Evolutionary conservation across 2,329 filamentous ascomycete genomes (phyloP), one percentile per base, ranked within the genome.

Genomic region (Pezicula neosporulosa): DNA sequence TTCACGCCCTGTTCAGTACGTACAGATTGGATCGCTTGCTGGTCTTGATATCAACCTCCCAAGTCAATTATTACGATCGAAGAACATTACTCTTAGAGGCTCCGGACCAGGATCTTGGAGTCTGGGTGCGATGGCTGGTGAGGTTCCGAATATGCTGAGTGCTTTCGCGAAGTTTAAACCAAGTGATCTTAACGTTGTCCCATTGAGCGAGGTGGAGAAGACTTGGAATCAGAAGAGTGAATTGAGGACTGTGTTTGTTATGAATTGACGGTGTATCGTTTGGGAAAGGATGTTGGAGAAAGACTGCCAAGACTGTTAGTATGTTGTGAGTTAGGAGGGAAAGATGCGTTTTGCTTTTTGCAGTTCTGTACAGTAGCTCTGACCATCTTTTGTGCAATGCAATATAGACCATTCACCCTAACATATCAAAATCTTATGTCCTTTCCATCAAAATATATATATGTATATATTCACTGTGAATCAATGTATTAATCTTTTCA

Each of bases 1-100:
- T 1, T 63, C 62, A 28, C 70, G 67, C n/a, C 69, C 74, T 0
- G 68, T 79, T 21, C 77, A 80, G 52, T 81, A 77, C 60, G 72
- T 82, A 10, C 73, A 77, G 47, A 76, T 82, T 49, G 79, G 80
- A 5, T 64, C 68, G 1, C 58, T 81, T 41, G 71, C 72, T 0
- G 67, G 66, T 9, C 54, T 49, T 9, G 51, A 49, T 15, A 24
- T 35, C 33, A 49, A 21, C 9, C 27, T 47, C 18, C 71, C 75
- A 0, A 70, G 71, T 0, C 66, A 69, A 4, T 56, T 77, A 6
- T 60, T 82, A 54, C 66, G 79, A 52, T 71, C 72, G 19, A 76
- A 76, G 58, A 69, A 78, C 47, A 64, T 82, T 4, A 76, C 72
- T 1, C 57, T 79, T 28, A 62, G 73, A 9, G 77, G 77, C 0